Evolutionary conservation across 2,329 filamentous ascomycete genomes (phyloP).

Genomic region (Trichothecium roseum): DNA sequence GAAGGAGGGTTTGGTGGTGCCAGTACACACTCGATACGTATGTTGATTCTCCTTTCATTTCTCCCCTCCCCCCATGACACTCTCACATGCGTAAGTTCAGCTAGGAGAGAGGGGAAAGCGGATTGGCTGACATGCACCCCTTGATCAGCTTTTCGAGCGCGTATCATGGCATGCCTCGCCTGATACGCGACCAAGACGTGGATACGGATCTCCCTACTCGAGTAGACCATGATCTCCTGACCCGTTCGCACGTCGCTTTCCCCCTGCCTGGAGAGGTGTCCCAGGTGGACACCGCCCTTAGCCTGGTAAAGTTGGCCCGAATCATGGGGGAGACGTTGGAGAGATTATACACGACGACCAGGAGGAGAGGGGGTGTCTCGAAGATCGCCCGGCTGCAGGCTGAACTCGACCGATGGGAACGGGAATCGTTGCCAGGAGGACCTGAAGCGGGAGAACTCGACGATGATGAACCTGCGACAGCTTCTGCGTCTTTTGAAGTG

Average conservation of each 20-base stretch:
- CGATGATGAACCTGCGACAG: not conserved
- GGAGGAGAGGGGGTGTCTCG: conserved; percentile 12
- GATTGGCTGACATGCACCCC: too few species aligned
- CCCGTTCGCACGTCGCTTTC: conserved; percentile 11
- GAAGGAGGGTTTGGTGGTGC: conserved; percentile 15
- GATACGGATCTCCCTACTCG: conserved; percentile 14
- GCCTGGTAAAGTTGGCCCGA: conserved; percentile 13
- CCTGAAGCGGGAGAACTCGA: not conserved
- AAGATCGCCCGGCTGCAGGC: conserved; percentile 13
- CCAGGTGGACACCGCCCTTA: conserved; percentile 13
- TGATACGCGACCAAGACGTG: conserved; percentile 15
- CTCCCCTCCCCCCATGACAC: too few species aligned
- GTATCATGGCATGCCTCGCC: conserved; percentile 15
- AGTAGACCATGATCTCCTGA: conserved; percentile 13
- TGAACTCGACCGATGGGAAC: conserved; percentile 14
- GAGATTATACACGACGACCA: conserved; percentile 14
- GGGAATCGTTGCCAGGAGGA: conserved; percentile 3
- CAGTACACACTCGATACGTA: conserved; percentile 15
- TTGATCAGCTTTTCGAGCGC: conserved; percentile 11
- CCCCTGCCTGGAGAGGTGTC: conserved; percentile 13
- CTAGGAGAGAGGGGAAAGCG: too few species aligned
- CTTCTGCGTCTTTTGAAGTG: conserved; percentile 1
- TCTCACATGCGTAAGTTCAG: too few species aligned
- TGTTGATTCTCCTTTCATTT: not conserved
- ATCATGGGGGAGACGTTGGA: conserved; percentile 13